phyloP scores from a whole-genome alignment of 805 yeast genomes.

The Saccharomycopsis guyanensis region DNA sequence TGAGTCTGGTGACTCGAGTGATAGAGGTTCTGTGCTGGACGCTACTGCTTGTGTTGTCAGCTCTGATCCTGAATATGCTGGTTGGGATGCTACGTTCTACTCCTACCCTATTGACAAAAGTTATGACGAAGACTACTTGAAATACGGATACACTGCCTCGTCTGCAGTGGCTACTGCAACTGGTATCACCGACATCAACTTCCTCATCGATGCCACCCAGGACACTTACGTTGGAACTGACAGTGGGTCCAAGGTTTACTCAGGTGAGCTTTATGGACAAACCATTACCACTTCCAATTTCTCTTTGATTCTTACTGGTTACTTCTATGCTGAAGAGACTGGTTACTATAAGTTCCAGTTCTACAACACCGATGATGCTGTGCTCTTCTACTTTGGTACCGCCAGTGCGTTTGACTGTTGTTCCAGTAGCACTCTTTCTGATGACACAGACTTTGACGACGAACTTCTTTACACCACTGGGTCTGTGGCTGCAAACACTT shows the following conservation, averaged over 20 bases:
- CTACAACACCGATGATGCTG: constrained; percentile 28
- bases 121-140: constrained; percentile 1
- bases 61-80: neutral
- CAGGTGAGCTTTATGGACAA: constrained; percentile 20
- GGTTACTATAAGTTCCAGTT: constrained; percentile 28
- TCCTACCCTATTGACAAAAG: neutral
- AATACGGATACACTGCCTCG: constrained; percentile 1
- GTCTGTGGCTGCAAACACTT: constrained; percentile 1
- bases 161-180: constrained; percentile 1
- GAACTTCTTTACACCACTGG: constrained; percentile 2
- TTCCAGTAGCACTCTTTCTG: constrained; percentile 15
- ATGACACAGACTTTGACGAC: constrained; percentile 9
- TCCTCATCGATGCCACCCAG: neutral
- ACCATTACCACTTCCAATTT: constrained; percentile 22
- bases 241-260: neutral
- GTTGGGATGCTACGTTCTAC: constrained; percentile 7
- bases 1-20: neutral
- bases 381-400: constrained; percentile 28
- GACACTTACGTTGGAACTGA: neutral
- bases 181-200: neutral
- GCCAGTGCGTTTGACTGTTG: constrained; percentile 32
- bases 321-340: constrained; percentile 25
- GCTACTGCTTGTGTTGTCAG: constrained; percentile 1
- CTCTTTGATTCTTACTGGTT: constrained; percentile 26
- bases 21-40: neutral